Percentiles rank a stretch among this genome's conserved stretches.
Evolutionary conservation across 495 filamentous ascomycete genomes (phyloP).

Genomic region (Haplographium delicatum): DNA sequence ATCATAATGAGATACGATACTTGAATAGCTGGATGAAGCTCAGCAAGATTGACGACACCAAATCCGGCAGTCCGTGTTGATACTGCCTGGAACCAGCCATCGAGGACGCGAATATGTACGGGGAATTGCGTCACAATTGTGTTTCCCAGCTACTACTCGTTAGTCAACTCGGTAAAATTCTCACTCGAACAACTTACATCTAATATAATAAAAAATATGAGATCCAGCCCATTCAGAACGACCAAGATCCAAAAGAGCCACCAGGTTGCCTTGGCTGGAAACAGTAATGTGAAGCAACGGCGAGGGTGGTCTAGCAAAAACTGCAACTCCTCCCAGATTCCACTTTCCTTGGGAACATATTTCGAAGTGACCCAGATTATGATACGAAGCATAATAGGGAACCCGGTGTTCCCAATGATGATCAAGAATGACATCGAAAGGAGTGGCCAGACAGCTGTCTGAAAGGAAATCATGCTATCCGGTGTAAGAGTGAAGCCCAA

Average conservation of each 20-base stretch:
- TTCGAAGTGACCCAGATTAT: slow-evolving; percentile 74
- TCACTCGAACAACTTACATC: slow-evolving; percentile 65
- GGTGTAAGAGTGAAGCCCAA: slow-evolving; percentile 82
- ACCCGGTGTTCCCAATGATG: slow-evolving; percentile 89
- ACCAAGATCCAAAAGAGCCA: slow-evolving; percentile 89
- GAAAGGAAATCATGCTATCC: slow-evolving; percentile 87
- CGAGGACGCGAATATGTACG: slow-evolving; percentile 65
- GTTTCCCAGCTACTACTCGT: slow-evolving; percentile 54
- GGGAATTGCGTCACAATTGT: slow-evolving; percentile 55
- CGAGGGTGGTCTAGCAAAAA: slow-evolving; percentile 93
- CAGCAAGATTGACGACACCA: slow-evolving; percentile 66
- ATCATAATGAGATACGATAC: slow-evolving; percentile 98
- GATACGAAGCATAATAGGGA: slow-evolving; percentile 87
- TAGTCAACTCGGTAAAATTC: no score
- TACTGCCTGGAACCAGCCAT: slow-evolving; percentile 82
- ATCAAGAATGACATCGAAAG: slow-evolving; percentile 75
- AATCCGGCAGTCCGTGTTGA: slow-evolving; percentile 88
- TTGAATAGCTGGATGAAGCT: slow-evolving; percentile 84
- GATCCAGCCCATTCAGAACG: slow-evolving; percentile 71
- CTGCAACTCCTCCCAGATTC: slow-evolving; percentile 78
- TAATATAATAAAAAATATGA: slow-evolving; percentile 84
- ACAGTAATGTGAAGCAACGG: slow-evolving; percentile 90
- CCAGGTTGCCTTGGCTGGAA: slow-evolving; percentile 88
- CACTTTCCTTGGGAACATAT: slow-evolving; percentile 50
- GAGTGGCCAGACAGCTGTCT: slow-evolving; percentile 66